phyloP scores from a whole-genome alignment of 441 rosid species.

The Rhodomyrtus psidioides region DNA sequence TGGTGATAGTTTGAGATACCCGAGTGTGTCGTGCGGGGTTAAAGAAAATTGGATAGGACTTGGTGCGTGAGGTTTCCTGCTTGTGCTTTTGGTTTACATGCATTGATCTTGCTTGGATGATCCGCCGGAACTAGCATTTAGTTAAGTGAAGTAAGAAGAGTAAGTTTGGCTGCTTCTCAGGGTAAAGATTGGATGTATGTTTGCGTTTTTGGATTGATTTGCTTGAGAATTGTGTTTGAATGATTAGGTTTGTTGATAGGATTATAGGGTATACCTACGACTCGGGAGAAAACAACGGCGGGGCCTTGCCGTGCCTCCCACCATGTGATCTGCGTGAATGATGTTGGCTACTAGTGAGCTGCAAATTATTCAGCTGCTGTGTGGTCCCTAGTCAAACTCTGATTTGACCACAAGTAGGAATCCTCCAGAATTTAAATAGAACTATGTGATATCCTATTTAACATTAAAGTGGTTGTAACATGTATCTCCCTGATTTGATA shows the following conservation, averaged over 20 bases:
- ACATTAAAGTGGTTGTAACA: background rate
- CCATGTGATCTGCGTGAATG: background rate
- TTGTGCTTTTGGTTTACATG: background rate
- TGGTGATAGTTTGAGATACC: background rate
- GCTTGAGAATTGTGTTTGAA: background rate
- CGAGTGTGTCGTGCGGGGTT: background rate
- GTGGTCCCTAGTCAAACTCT: background rate
- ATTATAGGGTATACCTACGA: background rate
- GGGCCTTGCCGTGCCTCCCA: background rate
- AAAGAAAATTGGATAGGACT: background rate
- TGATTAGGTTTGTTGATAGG: background rate
- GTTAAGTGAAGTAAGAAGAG: background rate
- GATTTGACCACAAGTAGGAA: background rate
- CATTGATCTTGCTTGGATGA: background rate
- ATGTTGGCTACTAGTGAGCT: background rate
- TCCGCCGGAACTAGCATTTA: background rate
- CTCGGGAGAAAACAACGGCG: background rate
- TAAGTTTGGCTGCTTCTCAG: background rate
- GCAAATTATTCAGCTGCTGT: background rate
- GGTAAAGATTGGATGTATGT: background rate
- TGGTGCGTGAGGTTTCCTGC: background rate
- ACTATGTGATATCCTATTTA: background rate
- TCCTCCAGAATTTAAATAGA: background rate
- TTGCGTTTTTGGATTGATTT: background rate
- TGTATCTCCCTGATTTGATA: background rate